Evolutionary conservation across 176 grass and related monocot species (phyloP).

Genomic region (Oryza glumipatula): DNA sequence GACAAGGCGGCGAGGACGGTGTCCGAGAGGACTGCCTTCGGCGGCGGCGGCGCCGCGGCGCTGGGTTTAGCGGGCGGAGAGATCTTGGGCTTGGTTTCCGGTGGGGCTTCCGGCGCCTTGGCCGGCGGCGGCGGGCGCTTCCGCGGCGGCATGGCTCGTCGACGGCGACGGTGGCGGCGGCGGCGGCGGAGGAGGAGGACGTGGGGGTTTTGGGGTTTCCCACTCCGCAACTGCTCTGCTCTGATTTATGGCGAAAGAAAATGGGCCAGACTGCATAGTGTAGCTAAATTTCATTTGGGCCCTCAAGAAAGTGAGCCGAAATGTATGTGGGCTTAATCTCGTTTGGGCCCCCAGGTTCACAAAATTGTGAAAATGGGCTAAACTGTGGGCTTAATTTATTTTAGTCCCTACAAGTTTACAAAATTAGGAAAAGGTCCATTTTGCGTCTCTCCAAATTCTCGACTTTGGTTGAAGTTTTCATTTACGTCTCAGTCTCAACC

Average conservation of each 20-base stretch:
- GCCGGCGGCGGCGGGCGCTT: constrained; percentile 44
- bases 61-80: not conserved
- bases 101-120: not conserved
- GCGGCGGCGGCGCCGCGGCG: not conserved
- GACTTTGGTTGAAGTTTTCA: no score
- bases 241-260: no score
- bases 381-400: not conserved
- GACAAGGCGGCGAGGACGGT: constrained; percentile 22
- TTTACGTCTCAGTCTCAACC: no score
- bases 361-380: not conserved
- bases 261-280: no score
- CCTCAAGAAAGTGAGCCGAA: no score
- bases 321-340: not conserved
- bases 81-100: not conserved
- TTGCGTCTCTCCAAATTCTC: no score
- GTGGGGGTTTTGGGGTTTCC: not conserved
- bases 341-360: constrained; percentile 11
- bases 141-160: constrained; percentile 53
- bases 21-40: not conserved
- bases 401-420: no score
- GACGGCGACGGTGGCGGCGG: no score
- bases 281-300: no score
- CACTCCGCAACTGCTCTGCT: no score
- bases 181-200: no score
- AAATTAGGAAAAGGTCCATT: no score